Conservation (phyloP, 78 protist genomes). For the Dictyostelium firmibasis region DNA sequence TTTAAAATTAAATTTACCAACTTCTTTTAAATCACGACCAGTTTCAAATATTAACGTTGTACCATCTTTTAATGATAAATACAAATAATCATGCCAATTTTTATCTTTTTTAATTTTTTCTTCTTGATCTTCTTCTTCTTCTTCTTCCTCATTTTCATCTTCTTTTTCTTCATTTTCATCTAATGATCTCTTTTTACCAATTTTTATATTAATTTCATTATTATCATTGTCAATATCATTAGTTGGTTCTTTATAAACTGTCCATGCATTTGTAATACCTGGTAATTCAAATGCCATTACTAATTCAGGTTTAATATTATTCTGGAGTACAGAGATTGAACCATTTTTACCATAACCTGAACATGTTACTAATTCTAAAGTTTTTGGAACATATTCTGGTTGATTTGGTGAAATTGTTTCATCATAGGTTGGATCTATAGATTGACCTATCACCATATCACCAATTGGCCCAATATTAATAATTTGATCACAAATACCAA, state of each 20-base stretch:
- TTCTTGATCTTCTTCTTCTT: background rate
- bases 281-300: slow-evolving; percentile 8
- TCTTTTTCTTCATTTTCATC: background rate
- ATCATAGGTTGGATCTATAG: slow-evolving; percentile 2
- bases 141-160: background rate
- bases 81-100: slow-evolving; percentile 21
- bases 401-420: background rate
- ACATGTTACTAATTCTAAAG: slow-evolving; percentile 62
- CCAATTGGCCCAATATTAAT: slow-evolving; percentile 64
- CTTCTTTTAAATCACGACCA: slow-evolving; percentile 38
- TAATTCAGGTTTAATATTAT: slow-evolving; percentile 62
- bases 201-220: background rate
- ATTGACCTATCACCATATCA: slow-evolving; percentile 52
- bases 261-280: slow-evolving; percentile 36
- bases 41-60: slow-evolving; percentile 27
- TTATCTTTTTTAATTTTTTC: background rate
- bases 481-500: slow-evolving; percentile 68
- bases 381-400: background rate
- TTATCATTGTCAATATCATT: background rate
- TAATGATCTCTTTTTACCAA: slow-evolving; percentile 15
- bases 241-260: slow-evolving; percentile 5
- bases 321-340: slow-evolving; percentile 44
- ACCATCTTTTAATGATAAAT: slow-evolving; percentile 19
- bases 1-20: background rate
- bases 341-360: slow-evolving; percentile 82